A percentile compares a stretch with the other conserved stretches of the same genome.
Evolutionary conservation across 106 monocot species (phyloP).

Genomic region (Acanthochlamys bracteata): DNA sequence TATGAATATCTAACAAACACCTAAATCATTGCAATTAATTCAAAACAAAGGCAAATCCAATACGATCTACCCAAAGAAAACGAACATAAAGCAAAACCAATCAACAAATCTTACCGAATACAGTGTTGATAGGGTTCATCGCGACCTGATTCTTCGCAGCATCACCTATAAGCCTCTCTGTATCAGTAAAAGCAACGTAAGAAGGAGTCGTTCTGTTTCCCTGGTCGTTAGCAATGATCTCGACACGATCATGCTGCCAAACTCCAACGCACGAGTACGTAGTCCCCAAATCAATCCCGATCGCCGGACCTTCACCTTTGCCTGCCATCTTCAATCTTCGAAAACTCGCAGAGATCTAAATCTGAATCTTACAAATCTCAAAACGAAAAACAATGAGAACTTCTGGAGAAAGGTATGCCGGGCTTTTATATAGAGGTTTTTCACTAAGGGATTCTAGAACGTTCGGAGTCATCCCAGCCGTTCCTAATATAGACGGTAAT

Average conservation of each 20-base stretch:
- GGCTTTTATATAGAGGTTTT: too few relatives aligned
- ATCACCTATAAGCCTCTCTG: too few relatives aligned
- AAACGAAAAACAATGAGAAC: too few relatives aligned
- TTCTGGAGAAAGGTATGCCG: too few relatives aligned
- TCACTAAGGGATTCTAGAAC: too few relatives aligned
- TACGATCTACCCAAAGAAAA: background rate
- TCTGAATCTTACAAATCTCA: too few relatives aligned
- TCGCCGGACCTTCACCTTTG: slow-evolving; percentile 61
- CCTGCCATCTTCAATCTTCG: slow-evolving; percentile 34
- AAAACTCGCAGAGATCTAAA: too few relatives aligned
- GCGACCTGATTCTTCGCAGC: slow-evolving; percentile 59
- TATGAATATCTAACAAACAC: too few relatives aligned
- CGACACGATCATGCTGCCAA: slow-evolving; percentile 51
- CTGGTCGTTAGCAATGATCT: slow-evolving; percentile 55
- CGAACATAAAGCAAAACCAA: background rate
- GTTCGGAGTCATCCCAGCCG: too few relatives aligned
- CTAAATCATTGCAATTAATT: too few relatives aligned
- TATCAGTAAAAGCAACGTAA: slow-evolving; percentile 51
- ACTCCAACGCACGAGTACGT: slow-evolving; percentile 49
- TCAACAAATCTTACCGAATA: slow-evolving; percentile 10
- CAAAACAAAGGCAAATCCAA: too few relatives aligned
- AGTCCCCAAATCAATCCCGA: slow-evolving; percentile 56
- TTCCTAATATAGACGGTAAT: too few relatives aligned
- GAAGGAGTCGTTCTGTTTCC: slow-evolving; percentile 51
- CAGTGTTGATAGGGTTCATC: slow-evolving; percentile 38